Evolutionary conservation across 2,329 filamentous ascomycete species (phyloP).

Genomic region (Uncinocarpus reesii): DNA sequence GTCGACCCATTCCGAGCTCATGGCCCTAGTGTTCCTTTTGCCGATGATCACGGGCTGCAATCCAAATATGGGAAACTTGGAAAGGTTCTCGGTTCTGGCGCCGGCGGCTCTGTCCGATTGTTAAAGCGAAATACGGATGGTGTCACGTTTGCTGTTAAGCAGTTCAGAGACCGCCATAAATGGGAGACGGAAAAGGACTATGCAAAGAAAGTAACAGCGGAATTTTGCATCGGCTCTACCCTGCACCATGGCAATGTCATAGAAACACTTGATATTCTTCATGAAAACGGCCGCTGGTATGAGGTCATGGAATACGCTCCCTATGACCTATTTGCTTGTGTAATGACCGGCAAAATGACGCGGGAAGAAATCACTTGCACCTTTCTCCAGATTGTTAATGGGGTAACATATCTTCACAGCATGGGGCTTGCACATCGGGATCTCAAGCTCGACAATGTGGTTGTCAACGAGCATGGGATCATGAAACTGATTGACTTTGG

Average conservation of each 20-base stretch:
- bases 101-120: constrained; percentile 83
- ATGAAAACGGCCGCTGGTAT: constrained; percentile 90
- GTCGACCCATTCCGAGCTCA: constrained; percentile 45
- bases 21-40: constrained; percentile 61
- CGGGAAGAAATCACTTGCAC: constrained; percentile 82
- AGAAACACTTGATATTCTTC: constrained; percentile 90
- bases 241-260: constrained; percentile 97
- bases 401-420: constrained; percentile 86
- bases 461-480: constrained; percentile 89
- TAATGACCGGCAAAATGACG: constrained; percentile 97
- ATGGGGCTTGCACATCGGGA: constrained; percentile 93
- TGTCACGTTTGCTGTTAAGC: constrained; percentile 93
- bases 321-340: constrained; percentile 90
- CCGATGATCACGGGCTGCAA: constrained; percentile 80
- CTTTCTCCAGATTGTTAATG: constrained; percentile 88
- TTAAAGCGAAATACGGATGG: constrained; percentile 90
- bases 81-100: constrained; percentile 83
- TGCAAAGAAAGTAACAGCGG: constrained; percentile 93
- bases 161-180: constrained; percentile 81
- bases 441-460: constrained; percentile 93
- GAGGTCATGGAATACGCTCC: constrained; percentile 99
- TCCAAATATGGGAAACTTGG: constrained; percentile 95
- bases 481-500: constrained; percentile 99
- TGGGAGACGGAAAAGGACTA: constrained; percentile 95
- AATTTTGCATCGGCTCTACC: constrained; percentile 96